A percentile compares a stretch with the other conserved stretches of the same genome.
Evolutionary conservation across 31 red algal species (phyloP).

Genomic region (Asparagopsis taxiformis): DNA sequence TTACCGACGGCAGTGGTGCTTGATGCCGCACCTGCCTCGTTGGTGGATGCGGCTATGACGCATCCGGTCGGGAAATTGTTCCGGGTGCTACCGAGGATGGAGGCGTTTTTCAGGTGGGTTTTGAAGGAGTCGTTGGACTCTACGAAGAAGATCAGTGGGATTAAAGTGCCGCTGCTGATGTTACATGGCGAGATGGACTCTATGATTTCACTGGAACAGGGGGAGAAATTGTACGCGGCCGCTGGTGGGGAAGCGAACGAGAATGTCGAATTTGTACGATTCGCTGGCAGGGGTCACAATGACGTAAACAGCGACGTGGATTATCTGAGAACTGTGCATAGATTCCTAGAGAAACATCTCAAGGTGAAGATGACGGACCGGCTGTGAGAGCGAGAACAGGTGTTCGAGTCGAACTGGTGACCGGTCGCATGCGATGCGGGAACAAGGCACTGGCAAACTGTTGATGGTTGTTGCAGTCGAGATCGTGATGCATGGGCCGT

Average conservation of each 20-base stretch:
- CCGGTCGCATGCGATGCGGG: too few species aligned
- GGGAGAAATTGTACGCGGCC: conserved; percentile 14
- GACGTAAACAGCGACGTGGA: conserved; percentile 38
- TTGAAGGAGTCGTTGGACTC: conserved; percentile 22
- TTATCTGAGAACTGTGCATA: conserved; percentile 27
- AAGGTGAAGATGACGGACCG: too few species aligned
- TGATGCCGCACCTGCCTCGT: conserved; percentile 44
- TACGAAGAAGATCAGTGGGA: conserved; percentile 11
- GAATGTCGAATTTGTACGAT: conserved; percentile 29
- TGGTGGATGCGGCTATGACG: conserved; percentile 43
- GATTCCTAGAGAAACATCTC: conserved; percentile 20
- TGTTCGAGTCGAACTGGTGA: too few species aligned
- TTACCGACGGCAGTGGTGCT: conserved; percentile 9
- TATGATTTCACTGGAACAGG: conserved; percentile 43
- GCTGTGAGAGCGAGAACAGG: too few species aligned
- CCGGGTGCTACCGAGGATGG: conserved; percentile 31
- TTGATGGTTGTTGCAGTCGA: too few species aligned
- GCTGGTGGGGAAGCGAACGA: conserved; percentile 16
- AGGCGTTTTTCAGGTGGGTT: conserved; percentile 23
- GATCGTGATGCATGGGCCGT: too few species aligned
- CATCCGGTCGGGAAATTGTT: conserved; percentile 26
- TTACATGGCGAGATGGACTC: conserved; percentile 38
- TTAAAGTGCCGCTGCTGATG: conserved; percentile 24
- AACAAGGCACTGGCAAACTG: too few species aligned
- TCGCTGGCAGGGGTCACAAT: conserved; percentile 28